Conservation (phyloP, 306 rosid genomes). For the Prunus campanulata region DNA sequence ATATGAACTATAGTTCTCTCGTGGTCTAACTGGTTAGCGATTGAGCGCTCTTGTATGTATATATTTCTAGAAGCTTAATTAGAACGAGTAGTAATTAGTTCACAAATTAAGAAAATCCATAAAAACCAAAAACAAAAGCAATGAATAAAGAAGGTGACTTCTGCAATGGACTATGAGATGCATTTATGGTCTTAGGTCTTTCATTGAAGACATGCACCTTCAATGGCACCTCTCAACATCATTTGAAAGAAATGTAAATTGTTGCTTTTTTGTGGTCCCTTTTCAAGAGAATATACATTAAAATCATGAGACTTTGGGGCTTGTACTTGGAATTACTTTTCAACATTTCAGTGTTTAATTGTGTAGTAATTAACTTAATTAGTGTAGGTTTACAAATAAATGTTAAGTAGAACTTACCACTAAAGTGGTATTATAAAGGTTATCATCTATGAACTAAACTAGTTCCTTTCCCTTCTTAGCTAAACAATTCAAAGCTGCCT, state of each 20-base stretch:
- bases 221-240: constrained; percentile 23
- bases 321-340: constrained; percentile 15
- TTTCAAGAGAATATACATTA: constrained; percentile 32
- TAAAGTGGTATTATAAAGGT: background rate
- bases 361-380: background rate
- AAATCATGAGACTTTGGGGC: constrained; percentile 22
- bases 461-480: constrained; percentile 25
- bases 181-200: constrained; percentile 61
- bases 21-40: no score
- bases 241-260: constrained; percentile 40
- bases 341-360: background rate
- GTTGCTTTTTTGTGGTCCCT: constrained; percentile 53
- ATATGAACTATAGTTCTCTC: no score
- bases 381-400: background rate
- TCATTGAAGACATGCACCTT: constrained; percentile 46
- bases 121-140: background rate
- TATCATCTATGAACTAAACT: constrained; percentile 2
- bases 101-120: no score
- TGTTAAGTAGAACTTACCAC: background rate
- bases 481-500: background rate
- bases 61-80: no score
- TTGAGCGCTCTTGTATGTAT: no score
- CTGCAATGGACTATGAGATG: constrained; percentile 39
- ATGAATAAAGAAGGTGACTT: background rate
- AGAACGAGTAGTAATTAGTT: no score